Evolutionary conservation across 345 rosid genomes (phyloP), one percentile per base, ranked within the genome.

Genomic region (Populus nigra): DNA sequence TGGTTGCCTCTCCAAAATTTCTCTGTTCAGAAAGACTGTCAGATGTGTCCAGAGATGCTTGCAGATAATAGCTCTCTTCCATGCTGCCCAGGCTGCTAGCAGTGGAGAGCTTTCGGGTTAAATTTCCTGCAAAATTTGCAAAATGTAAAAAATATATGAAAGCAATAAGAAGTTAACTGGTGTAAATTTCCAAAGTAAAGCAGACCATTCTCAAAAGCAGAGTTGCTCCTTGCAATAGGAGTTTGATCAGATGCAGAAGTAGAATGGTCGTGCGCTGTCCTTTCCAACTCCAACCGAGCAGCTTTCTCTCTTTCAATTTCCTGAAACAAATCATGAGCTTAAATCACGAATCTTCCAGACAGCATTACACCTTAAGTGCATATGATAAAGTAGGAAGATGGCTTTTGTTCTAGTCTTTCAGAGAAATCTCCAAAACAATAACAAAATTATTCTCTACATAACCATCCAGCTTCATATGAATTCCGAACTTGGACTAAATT

Each of bases 1-100:
- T 74, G 31, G 88, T 85, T 73, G 89, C 84, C 83, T 89, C 99
- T 67, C 87, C 85, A 63, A 77, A 69, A 84, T 85, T 83, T 90
- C 92, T 92, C 86, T 90, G 91, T 74, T 92, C 99, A 49, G 92
- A 86, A 73, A 78, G 80, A 80, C 82, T 84, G 77, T 94, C 98
- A 76, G 97, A 90, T 22, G 97, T 87, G 80, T 92, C 98, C 81
- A 96, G 86, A 68, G 99, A 92, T 69, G 98, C 93, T 84, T 94
- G 98, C 73, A 96, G 93, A 84, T 84, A 96, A 85, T 92, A 89
- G 83, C 99, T 90, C 86, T 94, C 99, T 90, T 96, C 99, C 91
- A 92, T 86, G 89, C 97, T 92, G 71, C 96, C 94, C 61, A 93
- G 83, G 85, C 99, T 96, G 85, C 92, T 88, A 63, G 97, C 88